phyloP scores from a whole-genome alignment of 1,284 basidiomycete genomes.

The Rhodotorula sp. region DNA sequence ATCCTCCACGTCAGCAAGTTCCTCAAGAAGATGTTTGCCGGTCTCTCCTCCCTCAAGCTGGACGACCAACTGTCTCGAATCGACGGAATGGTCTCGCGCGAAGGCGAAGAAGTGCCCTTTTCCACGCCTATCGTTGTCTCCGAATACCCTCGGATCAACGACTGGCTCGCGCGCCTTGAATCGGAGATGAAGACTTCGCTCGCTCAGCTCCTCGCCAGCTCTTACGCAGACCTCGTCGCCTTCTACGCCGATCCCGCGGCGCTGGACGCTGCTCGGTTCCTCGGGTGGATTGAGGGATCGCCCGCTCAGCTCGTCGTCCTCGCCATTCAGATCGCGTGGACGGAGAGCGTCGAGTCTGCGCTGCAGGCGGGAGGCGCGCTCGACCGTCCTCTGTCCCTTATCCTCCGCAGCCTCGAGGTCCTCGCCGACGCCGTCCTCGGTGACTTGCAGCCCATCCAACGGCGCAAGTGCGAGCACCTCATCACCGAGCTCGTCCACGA shows the following conservation, averaged over 20 bases:
- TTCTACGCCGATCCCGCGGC: constrained; percentile 67
- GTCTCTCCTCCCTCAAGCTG: constrained; percentile 83
- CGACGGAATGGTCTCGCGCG: constrained; percentile 84
- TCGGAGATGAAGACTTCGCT: constrained; percentile 91
- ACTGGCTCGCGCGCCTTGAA: constrained; percentile 93
- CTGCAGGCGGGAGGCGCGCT: constrained; percentile 61
- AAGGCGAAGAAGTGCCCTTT: constrained; percentile 90
- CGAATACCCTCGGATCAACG: constrained; percentile 96
- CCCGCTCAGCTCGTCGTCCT: constrained; percentile 95
- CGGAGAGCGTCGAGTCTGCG: constrained; percentile 72
- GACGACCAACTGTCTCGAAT: constrained; percentile 81
- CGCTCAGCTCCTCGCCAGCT: constrained; percentile 72
- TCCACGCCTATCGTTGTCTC: constrained; percentile 78
- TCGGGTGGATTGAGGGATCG: constrained; percentile 86
- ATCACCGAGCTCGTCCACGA: constrained; percentile 99
- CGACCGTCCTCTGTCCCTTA: constrained; percentile 68
- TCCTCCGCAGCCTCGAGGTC: constrained; percentile 81
- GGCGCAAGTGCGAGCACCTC: constrained; percentile 96
- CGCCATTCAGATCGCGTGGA: constrained; percentile 93
- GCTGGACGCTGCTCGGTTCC: constrained; percentile 63
- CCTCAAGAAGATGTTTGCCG: constrained; percentile 99
- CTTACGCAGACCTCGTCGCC: constrained; percentile 70
- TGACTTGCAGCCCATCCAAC: constrained; percentile 80
- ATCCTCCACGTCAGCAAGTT: constrained; percentile 97
- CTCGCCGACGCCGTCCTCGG: constrained; percentile 93